Evolutionary conservation across 73 alveolate genomes (phyloP).

Genomic region (Paramecium octaurelia): DNA sequence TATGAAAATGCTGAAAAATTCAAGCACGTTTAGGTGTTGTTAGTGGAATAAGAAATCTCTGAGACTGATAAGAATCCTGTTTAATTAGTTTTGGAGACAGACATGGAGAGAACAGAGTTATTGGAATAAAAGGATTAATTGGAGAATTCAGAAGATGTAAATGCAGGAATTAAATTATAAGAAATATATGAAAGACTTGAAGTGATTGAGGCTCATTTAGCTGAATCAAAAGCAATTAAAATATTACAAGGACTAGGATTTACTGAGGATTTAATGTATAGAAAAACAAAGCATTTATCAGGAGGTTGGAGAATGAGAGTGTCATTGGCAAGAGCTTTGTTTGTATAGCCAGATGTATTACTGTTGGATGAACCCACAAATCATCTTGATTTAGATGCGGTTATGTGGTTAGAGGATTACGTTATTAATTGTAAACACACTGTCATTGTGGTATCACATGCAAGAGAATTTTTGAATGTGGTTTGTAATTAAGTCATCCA

Average conservation of each 20-base stretch:
- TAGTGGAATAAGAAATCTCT: slow-evolving; percentile 95
- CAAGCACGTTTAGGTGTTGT: slow-evolving; percentile 85
- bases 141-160: slow-evolving; percentile 56
- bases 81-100: slow-evolving; percentile 59
- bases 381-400: slow-evolving; percentile 98
- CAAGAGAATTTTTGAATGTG: slow-evolving; percentile 97
- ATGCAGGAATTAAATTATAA: slow-evolving; percentile 66
- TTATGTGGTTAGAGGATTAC: slow-evolving; percentile 98
- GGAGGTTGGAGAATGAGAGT: slow-evolving; percentile 99
- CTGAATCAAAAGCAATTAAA: slow-evolving; percentile 91
- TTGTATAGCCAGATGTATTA: slow-evolving; percentile 96
- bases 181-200: slow-evolving; percentile 83
- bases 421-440: slow-evolving; percentile 91
- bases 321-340: slow-evolving; percentile 97
- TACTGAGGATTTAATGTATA: slow-evolving; percentile 79
- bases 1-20: slow-evolving; percentile 80
- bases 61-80: slow-evolving; percentile 85
- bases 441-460: slow-evolving; percentile 99
- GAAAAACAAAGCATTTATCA: slow-evolving; percentile 76
- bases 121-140: slow-evolving; percentile 66
- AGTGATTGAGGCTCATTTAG: slow-evolving; percentile 86
- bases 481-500: slow-evolving; percentile 97
- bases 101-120: slow-evolving; percentile 52
- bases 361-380: slow-evolving; percentile 98
- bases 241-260: slow-evolving; percentile 94